Evolutionary conservation across 768 basidiomycete species (phyloP).

Genomic region (Trametes punicea): DNA sequence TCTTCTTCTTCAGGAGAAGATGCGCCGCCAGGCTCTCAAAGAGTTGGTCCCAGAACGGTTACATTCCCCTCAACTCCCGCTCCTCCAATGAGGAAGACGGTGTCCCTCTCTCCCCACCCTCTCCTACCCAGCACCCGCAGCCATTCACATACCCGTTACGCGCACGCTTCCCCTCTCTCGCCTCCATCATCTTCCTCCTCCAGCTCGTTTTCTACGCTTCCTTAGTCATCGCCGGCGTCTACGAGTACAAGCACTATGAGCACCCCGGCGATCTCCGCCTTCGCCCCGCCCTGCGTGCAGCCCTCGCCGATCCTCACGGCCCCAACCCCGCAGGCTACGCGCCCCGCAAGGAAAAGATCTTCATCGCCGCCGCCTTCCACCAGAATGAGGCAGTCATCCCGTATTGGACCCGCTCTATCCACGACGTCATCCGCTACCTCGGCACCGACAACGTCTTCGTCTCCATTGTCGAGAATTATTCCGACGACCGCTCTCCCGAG

Average conservation of each 20-base stretch:
- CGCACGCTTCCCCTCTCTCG: neutral
- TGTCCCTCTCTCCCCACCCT: neutral
- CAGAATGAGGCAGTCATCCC: constrained; percentile 38
- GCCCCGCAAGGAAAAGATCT: constrained; percentile 29
- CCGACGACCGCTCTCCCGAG: constrained; percentile 30
- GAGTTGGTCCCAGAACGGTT: neutral
- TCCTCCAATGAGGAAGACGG: constrained; percentile 1
- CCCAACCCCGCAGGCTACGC: constrained; percentile 22
- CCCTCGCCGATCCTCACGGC: constrained; percentile 21
- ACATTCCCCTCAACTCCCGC: neutral
- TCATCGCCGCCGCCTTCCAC: constrained; percentile 41
- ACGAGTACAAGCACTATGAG: constrained; percentile 24
- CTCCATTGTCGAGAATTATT: constrained; percentile 41
- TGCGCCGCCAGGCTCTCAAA: neutral
- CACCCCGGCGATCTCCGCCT: constrained; percentile 27
- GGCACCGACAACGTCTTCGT: constrained; percentile 42
- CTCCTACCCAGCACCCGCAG: neutral
- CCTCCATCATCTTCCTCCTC: neutral
- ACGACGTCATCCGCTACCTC: constrained; percentile 36
- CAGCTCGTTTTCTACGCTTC: constrained; percentile 14
- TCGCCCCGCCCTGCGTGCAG: constrained; percentile 21
- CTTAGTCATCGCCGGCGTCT: constrained; percentile 8
- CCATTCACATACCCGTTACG: neutral
- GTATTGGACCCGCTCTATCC: constrained; percentile 37
- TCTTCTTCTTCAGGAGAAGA: neutral